Evolutionary conservation across 768 basidiomycete species (phyloP).

Genomic region (Xerocomus spinulosus): DNA sequence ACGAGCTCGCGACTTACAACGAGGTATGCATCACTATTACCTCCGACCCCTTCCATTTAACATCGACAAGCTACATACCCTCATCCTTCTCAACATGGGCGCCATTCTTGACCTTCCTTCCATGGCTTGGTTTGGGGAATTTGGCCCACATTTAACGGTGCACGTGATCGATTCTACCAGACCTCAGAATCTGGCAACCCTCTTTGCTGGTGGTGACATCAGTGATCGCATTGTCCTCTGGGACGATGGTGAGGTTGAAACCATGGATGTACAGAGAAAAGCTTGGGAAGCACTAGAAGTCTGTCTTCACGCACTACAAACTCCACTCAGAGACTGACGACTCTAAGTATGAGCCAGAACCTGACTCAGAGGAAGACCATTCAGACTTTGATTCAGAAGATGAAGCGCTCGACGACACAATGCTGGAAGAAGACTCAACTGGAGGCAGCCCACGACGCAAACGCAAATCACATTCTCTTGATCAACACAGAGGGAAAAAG

Average conservation of each 20-base stretch:
- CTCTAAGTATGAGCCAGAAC: conserved; percentile 71
- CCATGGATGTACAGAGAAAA: conserved; percentile 63
- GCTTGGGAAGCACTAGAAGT: conserved; percentile 87
- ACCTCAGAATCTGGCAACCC: conserved; percentile 82
- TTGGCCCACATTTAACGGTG: conserved; percentile 56
- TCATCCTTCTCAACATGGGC: conserved; percentile 92
- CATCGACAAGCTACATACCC: conserved; percentile 65
- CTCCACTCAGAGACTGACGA: conserved; percentile 5
- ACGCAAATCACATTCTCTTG: conserved; percentile 42
- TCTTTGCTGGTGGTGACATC: conserved; percentile 69
- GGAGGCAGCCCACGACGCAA: conserved; percentile 41
- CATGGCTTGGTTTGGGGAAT: conserved; percentile 71
- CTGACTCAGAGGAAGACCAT: conserved; percentile 57
- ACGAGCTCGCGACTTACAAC: conserved; percentile 58
- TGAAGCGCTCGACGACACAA: conserved; percentile 38
- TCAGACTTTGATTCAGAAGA: conserved; percentile 45
- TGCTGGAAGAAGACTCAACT: conserved; percentile 39
- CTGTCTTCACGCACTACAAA: conserved; percentile 18
- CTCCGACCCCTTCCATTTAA: not conserved
- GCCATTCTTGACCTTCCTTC: conserved; percentile 79
- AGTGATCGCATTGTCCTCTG: conserved; percentile 80
- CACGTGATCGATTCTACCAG: conserved; percentile 95
- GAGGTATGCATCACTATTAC: conserved; percentile 48
- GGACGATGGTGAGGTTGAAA: conserved; percentile 83
- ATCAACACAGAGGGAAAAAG: conserved; percentile 49